A percentile compares a stretch with the other conserved stretches of the same genome.
Evolutionary conservation across 2,329 filamentous ascomycete genomes (phyloP).

Genomic region (Zelopaecilomyces penicillatus): DNA sequence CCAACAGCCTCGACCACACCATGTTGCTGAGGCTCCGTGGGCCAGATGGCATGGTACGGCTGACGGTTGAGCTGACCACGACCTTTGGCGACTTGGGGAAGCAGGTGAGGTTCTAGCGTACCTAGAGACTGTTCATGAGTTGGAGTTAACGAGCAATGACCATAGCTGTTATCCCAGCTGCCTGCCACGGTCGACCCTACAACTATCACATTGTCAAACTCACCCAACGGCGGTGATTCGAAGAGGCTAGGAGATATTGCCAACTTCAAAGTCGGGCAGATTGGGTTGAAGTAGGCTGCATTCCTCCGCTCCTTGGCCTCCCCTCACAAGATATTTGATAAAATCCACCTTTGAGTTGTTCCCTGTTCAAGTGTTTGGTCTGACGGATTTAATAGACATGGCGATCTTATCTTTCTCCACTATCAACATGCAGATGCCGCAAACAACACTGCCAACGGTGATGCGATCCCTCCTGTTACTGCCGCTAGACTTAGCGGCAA

Average conservation of each 20-base stretch:
- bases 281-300: slow-evolving; percentile 47
- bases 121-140: background rate
- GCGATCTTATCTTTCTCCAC: slow-evolving; percentile 80
- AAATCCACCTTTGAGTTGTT: background rate
- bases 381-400: slow-evolving; percentile 54
- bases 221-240: slow-evolving; percentile 48
- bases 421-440: slow-evolving; percentile 54
- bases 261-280: slow-evolving; percentile 46
- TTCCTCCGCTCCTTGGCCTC: background rate
- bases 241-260: slow-evolving; percentile 52
- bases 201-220: slow-evolving; percentile 54
- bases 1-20: slow-evolving; percentile 14
- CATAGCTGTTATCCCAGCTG: slow-evolving; percentile 48
- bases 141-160: background rate
- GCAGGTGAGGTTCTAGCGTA: slow-evolving; percentile 30
- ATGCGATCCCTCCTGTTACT: slow-evolving; percentile 31
- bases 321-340: too few species aligned
- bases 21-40: slow-evolving; percentile 86
- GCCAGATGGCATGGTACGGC: slow-evolving; percentile 84
- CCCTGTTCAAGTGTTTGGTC: too few species aligned
- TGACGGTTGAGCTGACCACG: slow-evolving; percentile 66
- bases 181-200: slow-evolving; percentile 53
- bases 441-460: slow-evolving; percentile 27
- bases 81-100: slow-evolving; percentile 58
- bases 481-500: slow-evolving; percentile 71